Percentiles rank a stretch among this genome's conserved stretches.
Evolutionary conservation across 2,329 filamentous ascomycete species (phyloP).

Genomic region (Talaromyces sp.): DNA sequence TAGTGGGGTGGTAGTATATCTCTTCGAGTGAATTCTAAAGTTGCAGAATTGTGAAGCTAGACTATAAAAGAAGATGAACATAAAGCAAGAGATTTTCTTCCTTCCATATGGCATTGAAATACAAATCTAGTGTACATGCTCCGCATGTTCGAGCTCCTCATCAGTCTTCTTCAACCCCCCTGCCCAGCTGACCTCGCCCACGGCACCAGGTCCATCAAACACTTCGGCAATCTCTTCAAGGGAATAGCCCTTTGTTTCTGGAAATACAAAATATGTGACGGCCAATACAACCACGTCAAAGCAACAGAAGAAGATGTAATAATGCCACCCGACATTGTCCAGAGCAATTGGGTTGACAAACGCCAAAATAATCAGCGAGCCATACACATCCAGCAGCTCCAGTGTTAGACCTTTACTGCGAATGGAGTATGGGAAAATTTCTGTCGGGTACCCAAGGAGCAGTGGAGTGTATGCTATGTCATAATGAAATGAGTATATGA

Average conservation of each 20-base stretch:
- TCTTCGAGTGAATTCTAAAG: background rate
- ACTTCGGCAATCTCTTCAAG: constrained; percentile 47
- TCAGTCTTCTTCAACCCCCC: background rate
- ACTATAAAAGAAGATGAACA: background rate
- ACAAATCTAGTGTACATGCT: background rate
- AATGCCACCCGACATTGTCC: background rate
- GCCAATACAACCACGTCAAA: constrained; percentile 42
- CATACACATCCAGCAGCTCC: constrained; percentile 18
- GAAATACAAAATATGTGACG: constrained; percentile 47
- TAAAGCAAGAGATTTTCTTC: background rate
- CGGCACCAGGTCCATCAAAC: constrained; percentile 13
- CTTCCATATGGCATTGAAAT: background rate
- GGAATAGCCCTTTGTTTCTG: constrained; percentile 50
- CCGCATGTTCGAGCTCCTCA: background rate
- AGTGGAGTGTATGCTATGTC: constrained; percentile 25
- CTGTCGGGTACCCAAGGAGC: constrained; percentile 51
- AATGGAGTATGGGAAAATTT: constrained; percentile 49
- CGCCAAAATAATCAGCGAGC: constrained; percentile 17
- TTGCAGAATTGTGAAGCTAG: background rate
- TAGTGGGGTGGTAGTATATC: background rate
- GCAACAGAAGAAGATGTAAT: constrained; percentile 55
- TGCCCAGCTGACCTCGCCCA: background rate
- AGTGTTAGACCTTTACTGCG: constrained; percentile 50
- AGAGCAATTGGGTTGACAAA: constrained; percentile 22
- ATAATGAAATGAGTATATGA: constrained; percentile 6